These are phyloP conservation scores for Rauvolfia tetraphylla DNA, from an alignment of 257 asterid species.

Conservation along the genomic window DNA sequence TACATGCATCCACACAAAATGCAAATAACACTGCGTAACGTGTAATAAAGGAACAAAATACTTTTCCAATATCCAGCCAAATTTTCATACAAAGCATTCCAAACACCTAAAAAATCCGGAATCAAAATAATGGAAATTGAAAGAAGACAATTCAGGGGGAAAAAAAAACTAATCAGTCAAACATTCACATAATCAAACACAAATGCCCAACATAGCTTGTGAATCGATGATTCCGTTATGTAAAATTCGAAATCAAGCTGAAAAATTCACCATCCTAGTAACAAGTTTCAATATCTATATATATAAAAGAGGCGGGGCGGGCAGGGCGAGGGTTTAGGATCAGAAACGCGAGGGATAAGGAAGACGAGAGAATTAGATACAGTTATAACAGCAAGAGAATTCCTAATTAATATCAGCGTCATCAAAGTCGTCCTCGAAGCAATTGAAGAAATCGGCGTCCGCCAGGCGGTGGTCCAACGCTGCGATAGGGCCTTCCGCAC, in stretches of 20 bases:
- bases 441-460: slow-evolving; percentile 46
- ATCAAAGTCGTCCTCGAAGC: slow-evolving; percentile 44
- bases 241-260: not conserved
- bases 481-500: slow-evolving; percentile 28
- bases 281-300: not conserved
- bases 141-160: not conserved
- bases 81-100: not conserved
- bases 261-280: not conserved
- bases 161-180: not conserved
- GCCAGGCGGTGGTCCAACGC: slow-evolving; percentile 38
- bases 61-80: not conserved
- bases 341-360: not conserved
- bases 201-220: not conserved
- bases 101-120: not conserved
- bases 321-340: not conserved
- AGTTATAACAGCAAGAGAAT: not conserved
- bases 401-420: slow-evolving; percentile 35
- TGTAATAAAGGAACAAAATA: not conserved
- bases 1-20: not conserved
- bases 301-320: not conserved
- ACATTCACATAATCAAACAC: not conserved
- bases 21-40: not conserved
- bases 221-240: not conserved
- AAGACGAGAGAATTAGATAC: not conserved
- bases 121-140: not conserved